A percentile compares a stretch with the other conserved stretches of the same genome.
Evolutionary conservation across 164 flowering plant genomes (phyloP).

Genomic region (Aristolochia fimbriata): DNA sequence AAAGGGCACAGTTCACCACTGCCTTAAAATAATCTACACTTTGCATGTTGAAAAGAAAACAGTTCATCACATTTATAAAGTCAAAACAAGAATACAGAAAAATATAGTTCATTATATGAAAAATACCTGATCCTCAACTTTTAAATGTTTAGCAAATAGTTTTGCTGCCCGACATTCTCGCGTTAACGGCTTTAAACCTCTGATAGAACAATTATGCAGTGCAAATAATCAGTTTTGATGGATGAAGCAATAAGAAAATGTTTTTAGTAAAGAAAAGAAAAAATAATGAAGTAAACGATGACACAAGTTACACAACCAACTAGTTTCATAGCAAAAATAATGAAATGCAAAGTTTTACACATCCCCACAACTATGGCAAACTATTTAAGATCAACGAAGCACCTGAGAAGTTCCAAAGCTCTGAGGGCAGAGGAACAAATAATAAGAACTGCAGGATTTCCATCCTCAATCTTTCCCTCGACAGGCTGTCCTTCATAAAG

Average conservation of each 20-base stretch:
- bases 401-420: constrained; percentile 77
- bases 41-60: not conserved
- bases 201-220: constrained; percentile 8
- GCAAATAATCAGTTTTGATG: not conserved
- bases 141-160: constrained; percentile 93
- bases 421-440: constrained; percentile 72
- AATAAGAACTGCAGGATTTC: constrained; percentile 70
- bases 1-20: no score
- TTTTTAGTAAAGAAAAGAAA: no score
- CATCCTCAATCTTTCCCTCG: constrained; percentile 60
- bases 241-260: no score
- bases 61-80: not conserved
- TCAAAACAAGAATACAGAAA: not conserved
- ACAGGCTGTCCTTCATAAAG: constrained; percentile 41
- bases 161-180: constrained; percentile 75
- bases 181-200: constrained; percentile 66
- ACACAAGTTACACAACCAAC: no score
- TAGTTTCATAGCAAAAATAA: no score
- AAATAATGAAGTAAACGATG: no score
- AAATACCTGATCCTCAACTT: constrained; percentile 81
- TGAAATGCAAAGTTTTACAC: no score
- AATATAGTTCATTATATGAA: not conserved
- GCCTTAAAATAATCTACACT: no score
- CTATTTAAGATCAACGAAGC: not conserved
- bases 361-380: not conserved